Conservation (phyloP, 768 basidiomycete species). For the Leccinum incarnatum region DNA sequence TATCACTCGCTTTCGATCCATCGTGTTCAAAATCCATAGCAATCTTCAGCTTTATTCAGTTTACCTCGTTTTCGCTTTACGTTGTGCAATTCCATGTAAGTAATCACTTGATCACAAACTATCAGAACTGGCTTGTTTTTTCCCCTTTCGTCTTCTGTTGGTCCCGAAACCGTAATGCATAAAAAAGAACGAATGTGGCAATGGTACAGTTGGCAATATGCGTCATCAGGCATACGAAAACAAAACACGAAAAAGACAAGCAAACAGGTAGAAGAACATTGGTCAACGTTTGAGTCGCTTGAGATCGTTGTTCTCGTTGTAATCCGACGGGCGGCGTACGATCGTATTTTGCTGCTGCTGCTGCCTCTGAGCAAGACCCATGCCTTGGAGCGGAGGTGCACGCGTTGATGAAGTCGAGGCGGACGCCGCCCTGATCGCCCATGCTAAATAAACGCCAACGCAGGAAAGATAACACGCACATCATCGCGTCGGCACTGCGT, state of each 20-base stretch:
- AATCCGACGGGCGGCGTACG: constrained; percentile 29
- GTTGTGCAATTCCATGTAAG: neutral
- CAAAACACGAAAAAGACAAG: neutral
- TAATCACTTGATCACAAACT: neutral
- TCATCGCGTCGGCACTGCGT: constrained; percentile 34
- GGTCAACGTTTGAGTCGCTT: constrained; percentile 44
- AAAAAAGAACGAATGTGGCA: neutral
- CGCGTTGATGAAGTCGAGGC: constrained; percentile 20
- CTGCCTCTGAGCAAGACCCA: constrained; percentile 40
- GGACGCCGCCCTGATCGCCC: constrained; percentile 16
- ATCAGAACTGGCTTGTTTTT: neutral
- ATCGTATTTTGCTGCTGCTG: constrained; percentile 23
- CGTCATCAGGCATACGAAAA: neutral
- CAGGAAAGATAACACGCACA: constrained; percentile 15
- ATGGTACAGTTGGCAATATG: neutral
- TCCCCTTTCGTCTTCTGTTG: neutral
- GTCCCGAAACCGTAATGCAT: neutral
- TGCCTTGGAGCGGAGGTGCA: constrained; percentile 31
- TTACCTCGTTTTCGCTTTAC: neutral
- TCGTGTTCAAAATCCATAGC: neutral
- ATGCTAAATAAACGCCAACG: neutral
- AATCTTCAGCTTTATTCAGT: neutral
- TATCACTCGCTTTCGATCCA: neutral
- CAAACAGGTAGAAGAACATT: neutral
- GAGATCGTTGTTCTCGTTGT: constrained; percentile 16